phyloP scores from a whole-genome alignment of 306 rosid genomes.

The Quercus glauca region DNA sequence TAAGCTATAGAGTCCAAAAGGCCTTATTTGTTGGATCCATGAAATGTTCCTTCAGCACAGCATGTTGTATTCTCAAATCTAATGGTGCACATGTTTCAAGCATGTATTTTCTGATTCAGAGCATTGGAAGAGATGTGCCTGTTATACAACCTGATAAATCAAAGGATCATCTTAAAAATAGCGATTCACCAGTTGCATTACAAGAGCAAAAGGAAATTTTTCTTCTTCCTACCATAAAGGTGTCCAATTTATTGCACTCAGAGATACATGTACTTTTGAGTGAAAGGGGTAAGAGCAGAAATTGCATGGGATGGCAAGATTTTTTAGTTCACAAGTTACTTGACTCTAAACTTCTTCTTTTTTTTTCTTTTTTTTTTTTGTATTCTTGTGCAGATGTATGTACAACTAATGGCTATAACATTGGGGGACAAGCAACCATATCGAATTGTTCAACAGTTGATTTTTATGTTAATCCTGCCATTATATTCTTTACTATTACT shows the following conservation, averaged over 20 bases:
- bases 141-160: constrained; percentile 49
- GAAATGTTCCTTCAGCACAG: constrained; percentile 71
- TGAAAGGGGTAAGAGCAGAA: constrained; percentile 65
- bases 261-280: constrained; percentile 71
- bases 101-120: constrained; percentile 85
- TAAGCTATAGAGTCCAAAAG: constrained; percentile 79
- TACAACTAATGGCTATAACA: constrained; percentile 36
- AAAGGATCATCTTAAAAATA: constrained; percentile 24
- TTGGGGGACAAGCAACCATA: constrained; percentile 63
- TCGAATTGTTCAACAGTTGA: constrained; percentile 59
- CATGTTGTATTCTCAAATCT: constrained; percentile 56
- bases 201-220: constrained; percentile 80
- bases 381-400: constrained; percentile 47
- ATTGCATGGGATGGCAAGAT: constrained; percentile 19
- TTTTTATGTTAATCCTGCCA: constrained; percentile 75
- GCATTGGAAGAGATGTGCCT: constrained; percentile 68
- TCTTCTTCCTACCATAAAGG: constrained; percentile 85
- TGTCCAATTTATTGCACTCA: constrained; percentile 71
- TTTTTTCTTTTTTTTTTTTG: constrained; percentile 20
- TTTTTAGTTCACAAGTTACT: constrained; percentile 8
- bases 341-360: constrained; percentile 8
- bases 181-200: constrained; percentile 54
- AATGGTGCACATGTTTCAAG: constrained; percentile 41
- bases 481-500: constrained; percentile 65
- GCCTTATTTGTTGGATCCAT: constrained; percentile 57